Evolutionary conservation across 768 basidiomycete genomes (phyloP), one percentile per base, ranked within the genome.

Genomic region (Tephrocybe sp.): DNA sequence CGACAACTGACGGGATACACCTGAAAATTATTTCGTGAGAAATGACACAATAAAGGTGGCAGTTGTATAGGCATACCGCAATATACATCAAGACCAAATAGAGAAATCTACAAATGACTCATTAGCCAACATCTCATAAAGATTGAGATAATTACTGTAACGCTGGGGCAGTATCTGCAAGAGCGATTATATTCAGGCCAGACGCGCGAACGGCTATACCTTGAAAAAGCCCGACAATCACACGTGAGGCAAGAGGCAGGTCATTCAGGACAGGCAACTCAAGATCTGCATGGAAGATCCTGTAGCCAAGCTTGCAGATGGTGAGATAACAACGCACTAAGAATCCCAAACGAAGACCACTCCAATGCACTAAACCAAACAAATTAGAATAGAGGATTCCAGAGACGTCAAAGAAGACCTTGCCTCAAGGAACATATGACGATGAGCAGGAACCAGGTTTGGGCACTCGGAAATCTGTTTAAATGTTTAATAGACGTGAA

Each of bases 1-100:
- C n/a, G 18, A 21, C 16, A 5, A 57, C 69, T 41, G 37, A 75
- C 75, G 25, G 75, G 74, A 56, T 77, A 77, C 0, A 78, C 66
- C 74, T 75, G 45, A 2, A 38, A 41, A 38, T 9, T 5, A 8
- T n/a, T 9, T 25, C 11, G 44, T 15, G 9, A 16, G 58, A 52
- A 22, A 42, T 19, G 16, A 37, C 9, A 18, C 8, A 8, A 37
- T 6, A 4, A 18, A 18, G 5, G n/a, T 37, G 5, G 18, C 36
- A 55, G 28, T 52, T 54, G 36, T 11, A 12, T 5, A 22, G 44
- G 67, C 77, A 62, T 55, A 82, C 71, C 26, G 79, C 77, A 44
- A 83, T 82, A 52, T 82, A 84, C 87, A 89, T 91, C 86, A 92
- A 85, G 51, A 89, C 78, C 6, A 87, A 75, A 58, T 87, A 88